Evolutionary conservation across 2,329 filamentous ascomycete species (phyloP), one percentile per base, ranked within the genome.

Genomic region (Ascochyta lentis): DNA sequence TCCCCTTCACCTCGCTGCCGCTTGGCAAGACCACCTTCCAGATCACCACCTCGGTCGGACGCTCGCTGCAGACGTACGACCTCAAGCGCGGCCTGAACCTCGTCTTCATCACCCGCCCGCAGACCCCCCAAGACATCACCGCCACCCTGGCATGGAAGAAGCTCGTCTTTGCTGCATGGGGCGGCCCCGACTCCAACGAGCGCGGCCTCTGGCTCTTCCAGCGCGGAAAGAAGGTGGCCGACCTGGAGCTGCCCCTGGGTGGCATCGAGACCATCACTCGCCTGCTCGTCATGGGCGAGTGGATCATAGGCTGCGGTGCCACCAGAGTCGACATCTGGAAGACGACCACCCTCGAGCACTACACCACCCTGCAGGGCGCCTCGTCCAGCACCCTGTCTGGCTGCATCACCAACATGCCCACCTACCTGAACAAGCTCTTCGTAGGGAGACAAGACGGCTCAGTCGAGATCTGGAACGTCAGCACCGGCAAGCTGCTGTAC

Each of bases 381-480:
- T 83, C 83, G 19, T 84, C 85, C 51, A 88, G 87, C 64, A 80
- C 88, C 63, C 86, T 97, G 54, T 92, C 90, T 0, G 90, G 90
- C 23, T 87, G 89, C 45, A 84, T 96, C 64, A 89, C 87, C 72
- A 96, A 86, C 68, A 92, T 98, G 89, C 93, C 94, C 1, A 98
- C 95, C 0, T 96, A 92, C 75, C 78, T 99, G 58, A 99, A 99
- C 81, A 99, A 99, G 77, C 85, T 99, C 40, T 92, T 98, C 63
- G 90, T 92, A 3, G 96, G 92, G 9, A 88, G 92, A 67, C 85
- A 85, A 60, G 92, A 99, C 73, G 95, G 95, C 6, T 89, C 88
- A 75, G 88, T 97, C 8, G 95, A 99, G 71, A 96, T 99, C 46
- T 99, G 95, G 94, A 99, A 99, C 71, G 81, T 99, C 58, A 96